Percentiles rank a stretch among this genome's conserved stretches.
Evolutionary conservation across 2,329 filamentous ascomycete species (phyloP).

Genomic region (Ophiostoma pallidulum): DNA sequence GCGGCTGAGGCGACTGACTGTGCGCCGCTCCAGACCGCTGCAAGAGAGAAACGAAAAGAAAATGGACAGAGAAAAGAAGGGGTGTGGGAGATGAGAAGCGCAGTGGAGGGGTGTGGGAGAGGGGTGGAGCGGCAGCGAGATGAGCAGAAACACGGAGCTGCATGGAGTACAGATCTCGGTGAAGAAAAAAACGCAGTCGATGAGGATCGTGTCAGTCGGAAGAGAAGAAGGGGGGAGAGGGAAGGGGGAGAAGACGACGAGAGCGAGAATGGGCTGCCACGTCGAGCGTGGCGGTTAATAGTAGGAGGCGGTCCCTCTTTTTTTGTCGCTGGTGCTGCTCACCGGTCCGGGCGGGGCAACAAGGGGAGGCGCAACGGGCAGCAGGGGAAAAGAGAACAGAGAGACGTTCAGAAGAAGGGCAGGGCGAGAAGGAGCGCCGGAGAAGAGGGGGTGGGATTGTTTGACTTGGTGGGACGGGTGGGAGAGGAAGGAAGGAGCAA

Average conservation of each 20-base stretch:
- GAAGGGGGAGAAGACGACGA: background rate
- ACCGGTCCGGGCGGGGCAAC: slow-evolving; percentile 11
- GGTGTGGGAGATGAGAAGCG: background rate
- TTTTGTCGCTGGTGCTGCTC: slow-evolving; percentile 5
- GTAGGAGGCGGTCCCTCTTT: slow-evolving; percentile 6
- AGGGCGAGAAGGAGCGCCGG: slow-evolving; percentile 3
- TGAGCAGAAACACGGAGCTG: background rate
- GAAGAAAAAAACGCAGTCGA: slow-evolving; percentile 6
- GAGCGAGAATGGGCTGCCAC: background rate
- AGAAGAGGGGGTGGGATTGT: slow-evolving; percentile 3
- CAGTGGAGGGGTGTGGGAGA: background rate
- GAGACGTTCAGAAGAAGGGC: background rate
- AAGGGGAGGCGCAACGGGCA: slow-evolving; percentile 7
- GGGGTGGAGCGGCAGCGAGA: slow-evolving; percentile 2
- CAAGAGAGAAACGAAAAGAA: background rate
- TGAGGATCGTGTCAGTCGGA: background rate
- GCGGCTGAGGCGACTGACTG: background rate
- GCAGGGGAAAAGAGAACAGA: background rate
- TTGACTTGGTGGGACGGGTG: slow-evolving; percentile 3
- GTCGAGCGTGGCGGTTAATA: slow-evolving; percentile 6
- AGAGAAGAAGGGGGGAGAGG: background rate
- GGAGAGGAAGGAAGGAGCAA: background rate
- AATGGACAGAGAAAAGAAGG: background rate
- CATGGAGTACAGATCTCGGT: slow-evolving; percentile 4
- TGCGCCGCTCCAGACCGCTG: background rate